These are phyloP conservation scores for Cercospora sesami DNA, from an alignment of 2,329 filamentous ascomycete genomes.

Conservation along the genomic window DNA sequence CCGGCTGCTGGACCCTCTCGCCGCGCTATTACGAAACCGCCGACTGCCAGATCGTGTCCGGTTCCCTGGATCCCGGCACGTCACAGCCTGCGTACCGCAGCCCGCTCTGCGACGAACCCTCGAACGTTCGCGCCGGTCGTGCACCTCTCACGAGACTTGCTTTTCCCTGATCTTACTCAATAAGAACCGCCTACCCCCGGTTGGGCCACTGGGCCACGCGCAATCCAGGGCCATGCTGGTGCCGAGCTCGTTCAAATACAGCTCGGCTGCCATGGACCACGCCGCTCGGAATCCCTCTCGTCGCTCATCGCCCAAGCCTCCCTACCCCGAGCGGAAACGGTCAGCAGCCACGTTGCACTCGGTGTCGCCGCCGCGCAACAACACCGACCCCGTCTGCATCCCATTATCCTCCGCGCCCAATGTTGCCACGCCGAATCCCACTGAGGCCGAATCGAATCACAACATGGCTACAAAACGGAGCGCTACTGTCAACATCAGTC, in stretches of 20 bases:
- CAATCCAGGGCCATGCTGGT: slow-evolving; percentile 43
- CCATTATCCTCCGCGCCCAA: slow-evolving; percentile 39
- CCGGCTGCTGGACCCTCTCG: slow-evolving; percentile 1
- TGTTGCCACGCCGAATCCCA: slow-evolving; percentile 36
- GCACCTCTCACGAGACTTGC: background rate
- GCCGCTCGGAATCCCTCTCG: slow-evolving; percentile 22
- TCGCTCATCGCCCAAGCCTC: slow-evolving; percentile 8
- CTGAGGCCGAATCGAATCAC: slow-evolving; percentile 31
- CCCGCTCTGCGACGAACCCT: slow-evolving; percentile 3
- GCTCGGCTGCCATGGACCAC: slow-evolving; percentile 36
- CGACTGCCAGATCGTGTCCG: slow-evolving; percentile 3
- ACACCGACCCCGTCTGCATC: slow-evolving; percentile 47
- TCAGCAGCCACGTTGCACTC: slow-evolving; percentile 13
- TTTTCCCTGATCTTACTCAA: slow-evolving; percentile 17
- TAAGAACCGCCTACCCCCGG: slow-evolving; percentile 16
- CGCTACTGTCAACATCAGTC: slow-evolving; percentile 24
- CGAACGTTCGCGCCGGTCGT: slow-evolving; percentile 13
- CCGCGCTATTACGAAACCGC: slow-evolving; percentile 13
- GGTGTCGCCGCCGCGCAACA: slow-evolving; percentile 33
- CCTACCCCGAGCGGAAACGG: slow-evolving; percentile 21
- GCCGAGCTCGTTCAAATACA: slow-evolving; percentile 49
- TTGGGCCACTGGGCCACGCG: slow-evolving; percentile 3
- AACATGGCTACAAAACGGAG: slow-evolving; percentile 29
- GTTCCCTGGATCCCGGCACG: slow-evolving; percentile 7
- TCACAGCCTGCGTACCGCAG: slow-evolving; percentile 1